phyloP scores from a whole-genome alignment of 345 rosid genomes.

The Firmiana major region DNA sequence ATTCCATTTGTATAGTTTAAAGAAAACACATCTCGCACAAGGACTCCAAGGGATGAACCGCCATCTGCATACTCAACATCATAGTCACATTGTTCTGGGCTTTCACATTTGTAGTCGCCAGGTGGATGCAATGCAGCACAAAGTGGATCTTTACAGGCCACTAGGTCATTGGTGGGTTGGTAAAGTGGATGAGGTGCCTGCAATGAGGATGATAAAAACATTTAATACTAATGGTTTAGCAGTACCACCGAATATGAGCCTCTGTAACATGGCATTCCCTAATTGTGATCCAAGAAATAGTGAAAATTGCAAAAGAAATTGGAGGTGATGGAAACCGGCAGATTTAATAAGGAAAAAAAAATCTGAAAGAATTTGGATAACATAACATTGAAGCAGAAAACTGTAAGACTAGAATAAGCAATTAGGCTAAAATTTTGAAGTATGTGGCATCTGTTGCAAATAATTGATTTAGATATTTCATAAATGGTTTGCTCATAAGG shows the following conservation, averaged over 20 bases:
- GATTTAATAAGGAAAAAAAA: not conserved
- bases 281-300: not conserved
- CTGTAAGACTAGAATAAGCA: not conserved
- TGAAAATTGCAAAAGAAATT: not conserved
- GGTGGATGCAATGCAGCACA: slow-evolving; percentile 66
- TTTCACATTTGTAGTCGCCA: slow-evolving; percentile 46
- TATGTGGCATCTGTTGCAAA: not conserved
- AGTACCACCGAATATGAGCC: not conserved
- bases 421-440: not conserved
- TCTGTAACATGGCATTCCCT: not conserved
- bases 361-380: not conserved
- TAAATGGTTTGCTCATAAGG: not conserved
- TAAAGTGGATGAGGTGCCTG: slow-evolving; percentile 95
- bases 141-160: slow-evolving; percentile 63
- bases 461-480: not conserved
- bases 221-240: not conserved
- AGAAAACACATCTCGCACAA: slow-evolving; percentile 64
- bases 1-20: slow-evolving; percentile 55
- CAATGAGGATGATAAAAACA: slow-evolving; percentile 11
- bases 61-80: slow-evolving; percentile 92
- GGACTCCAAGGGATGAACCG: slow-evolving; percentile 89
- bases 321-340: not conserved
- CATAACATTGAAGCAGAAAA: not conserved
- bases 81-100: slow-evolving; percentile 74
- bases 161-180: slow-evolving; percentile 62